A percentile compares a stretch with the other conserved stretches of the same genome.
phyloP scores from a whole-genome alignment of 225 moss, liverwort and hornwort species.

The Thuidium tamariscinum region DNA sequence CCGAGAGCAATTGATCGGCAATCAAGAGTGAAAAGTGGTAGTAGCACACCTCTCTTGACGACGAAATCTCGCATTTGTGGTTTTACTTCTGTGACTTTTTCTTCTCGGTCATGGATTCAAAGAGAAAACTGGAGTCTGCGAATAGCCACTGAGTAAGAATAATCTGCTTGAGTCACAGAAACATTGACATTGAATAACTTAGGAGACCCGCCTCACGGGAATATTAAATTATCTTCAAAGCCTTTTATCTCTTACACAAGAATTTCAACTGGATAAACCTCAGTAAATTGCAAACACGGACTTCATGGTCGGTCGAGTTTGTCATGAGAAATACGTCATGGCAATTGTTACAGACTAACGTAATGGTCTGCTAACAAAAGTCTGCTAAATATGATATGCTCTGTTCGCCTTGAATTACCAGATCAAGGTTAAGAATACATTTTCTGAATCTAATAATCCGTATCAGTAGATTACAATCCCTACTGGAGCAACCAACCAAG shows the following conservation, averaged over 20 bases:
- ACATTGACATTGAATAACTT: neutral
- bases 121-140: neutral
- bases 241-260: neutral
- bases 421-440: neutral
- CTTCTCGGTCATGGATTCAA: neutral
- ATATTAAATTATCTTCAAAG: neutral
- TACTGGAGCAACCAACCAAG: neutral
- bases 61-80: neutral
- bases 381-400: neutral
- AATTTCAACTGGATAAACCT: neutral
- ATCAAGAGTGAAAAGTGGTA: neutral
- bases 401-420: neutral
- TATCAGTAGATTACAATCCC: neutral
- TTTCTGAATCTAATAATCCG: neutral
- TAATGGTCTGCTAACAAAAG: neutral
- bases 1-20: neutral
- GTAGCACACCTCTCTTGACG: neutral
- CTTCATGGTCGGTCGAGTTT: neutral
- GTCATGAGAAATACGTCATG: neutral
- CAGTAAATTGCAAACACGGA: neutral
- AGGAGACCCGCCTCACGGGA: neutral
- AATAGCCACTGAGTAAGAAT: neutral
- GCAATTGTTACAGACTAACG: neutral
- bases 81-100: neutral
- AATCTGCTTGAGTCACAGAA: neutral